Conservation (phyloP, 805 yeast genomes). For the Metschnikowia koreensis region DNA sequence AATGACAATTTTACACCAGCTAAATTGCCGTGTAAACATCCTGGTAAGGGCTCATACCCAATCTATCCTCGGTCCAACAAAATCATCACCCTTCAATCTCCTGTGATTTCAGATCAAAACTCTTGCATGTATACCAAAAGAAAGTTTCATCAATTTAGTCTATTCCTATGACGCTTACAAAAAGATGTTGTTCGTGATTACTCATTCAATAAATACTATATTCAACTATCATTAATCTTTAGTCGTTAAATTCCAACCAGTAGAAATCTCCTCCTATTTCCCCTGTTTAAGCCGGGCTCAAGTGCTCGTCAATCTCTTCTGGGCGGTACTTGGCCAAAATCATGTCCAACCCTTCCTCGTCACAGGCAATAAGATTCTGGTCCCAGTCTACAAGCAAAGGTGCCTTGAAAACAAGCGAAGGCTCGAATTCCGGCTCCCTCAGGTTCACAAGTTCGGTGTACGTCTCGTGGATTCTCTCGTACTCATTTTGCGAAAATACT, state of each 20-base stretch:
- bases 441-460: slow-evolving; percentile 26
- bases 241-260: not conserved
- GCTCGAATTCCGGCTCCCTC: slow-evolving; percentile 27
- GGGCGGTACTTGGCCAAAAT: slow-evolving; percentile 31
- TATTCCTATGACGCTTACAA: too few relatives aligned
- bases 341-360: slow-evolving; percentile 29
- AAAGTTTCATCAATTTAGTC: too few relatives aligned
- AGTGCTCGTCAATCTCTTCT: slow-evolving; percentile 7
- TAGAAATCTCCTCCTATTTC: not conserved
- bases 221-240: not conserved
- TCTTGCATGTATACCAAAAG: too few relatives aligned
- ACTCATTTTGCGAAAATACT: slow-evolving; percentile 38
- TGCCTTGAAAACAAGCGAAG: slow-evolving; percentile 36
- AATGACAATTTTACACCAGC: too few relatives aligned
- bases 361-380: slow-evolving; percentile 40
- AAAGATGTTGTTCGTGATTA: not conserved
- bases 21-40: too few relatives aligned
- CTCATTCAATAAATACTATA: not conserved
- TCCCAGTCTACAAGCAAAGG: slow-evolving; percentile 49
- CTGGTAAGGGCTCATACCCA: too few relatives aligned
- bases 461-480: slow-evolving; percentile 37
- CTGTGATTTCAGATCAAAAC: too few relatives aligned
- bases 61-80: too few relatives aligned
- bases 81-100: too few relatives aligned
- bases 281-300: slow-evolving; percentile 11